These are phyloP conservation scores for Penicillium olsonii DNA, from an alignment of 2,329 filamentous ascomycete genomes.

Conservation along the genomic window DNA sequence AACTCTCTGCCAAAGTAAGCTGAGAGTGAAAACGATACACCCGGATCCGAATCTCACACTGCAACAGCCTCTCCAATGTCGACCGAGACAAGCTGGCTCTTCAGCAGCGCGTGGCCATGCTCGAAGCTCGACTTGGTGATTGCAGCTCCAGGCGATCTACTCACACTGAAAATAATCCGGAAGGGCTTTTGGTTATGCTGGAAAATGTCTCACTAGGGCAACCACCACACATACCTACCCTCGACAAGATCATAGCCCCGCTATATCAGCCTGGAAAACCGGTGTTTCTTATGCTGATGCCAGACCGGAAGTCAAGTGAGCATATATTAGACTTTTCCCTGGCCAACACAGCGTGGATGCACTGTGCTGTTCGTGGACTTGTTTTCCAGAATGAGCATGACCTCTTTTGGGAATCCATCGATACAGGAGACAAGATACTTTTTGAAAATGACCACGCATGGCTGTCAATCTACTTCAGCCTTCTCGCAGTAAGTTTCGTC, in stretches of 20 bases:
- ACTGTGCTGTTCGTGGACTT: slow-evolving; percentile 7
- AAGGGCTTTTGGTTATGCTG: background rate
- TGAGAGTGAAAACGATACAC: too few relatives aligned
- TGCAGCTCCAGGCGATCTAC: background rate
- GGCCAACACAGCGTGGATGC: slow-evolving; percentile 3
- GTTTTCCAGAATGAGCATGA: slow-evolving; percentile 4
- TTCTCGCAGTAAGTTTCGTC: too few relatives aligned
- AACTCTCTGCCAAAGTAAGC: too few relatives aligned
- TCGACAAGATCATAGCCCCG: background rate
- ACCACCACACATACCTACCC: background rate
- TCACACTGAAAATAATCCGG: background rate
- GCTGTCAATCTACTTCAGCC: too few relatives aligned
- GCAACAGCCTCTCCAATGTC: background rate
- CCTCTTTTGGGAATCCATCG: slow-evolving; percentile 3
- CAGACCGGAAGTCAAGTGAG: background rate
- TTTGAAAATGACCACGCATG: too few relatives aligned
- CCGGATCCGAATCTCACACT: background rate
- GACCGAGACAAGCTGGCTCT: background rate
- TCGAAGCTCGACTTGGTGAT: slow-evolving; percentile 1
- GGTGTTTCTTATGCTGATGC: background rate
- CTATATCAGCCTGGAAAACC: slow-evolving; percentile 1
- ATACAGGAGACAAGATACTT: too few relatives aligned
- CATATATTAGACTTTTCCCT: slow-evolving; percentile 6
- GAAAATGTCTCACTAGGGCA: background rate
- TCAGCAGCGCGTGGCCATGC: slow-evolving; percentile 1